Conservation (phyloP, 202 grass and related monocot genomes). For the Bolboschoenoplectus hybrid region DNA sequence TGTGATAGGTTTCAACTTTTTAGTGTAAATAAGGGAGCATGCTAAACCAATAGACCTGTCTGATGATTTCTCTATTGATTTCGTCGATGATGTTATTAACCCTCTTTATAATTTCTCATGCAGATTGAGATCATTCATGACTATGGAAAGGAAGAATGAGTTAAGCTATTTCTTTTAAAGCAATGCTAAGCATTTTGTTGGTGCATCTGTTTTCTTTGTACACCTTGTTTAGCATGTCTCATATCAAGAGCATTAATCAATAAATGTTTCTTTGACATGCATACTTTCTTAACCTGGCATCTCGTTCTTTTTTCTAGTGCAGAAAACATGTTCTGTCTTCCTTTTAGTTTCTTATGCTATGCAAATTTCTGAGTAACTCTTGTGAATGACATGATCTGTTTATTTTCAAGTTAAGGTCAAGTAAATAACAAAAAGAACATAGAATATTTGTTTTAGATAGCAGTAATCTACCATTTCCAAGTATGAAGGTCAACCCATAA, state of each 20-base stretch:
- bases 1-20: neutral
- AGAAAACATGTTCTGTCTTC: constrained; percentile 19
- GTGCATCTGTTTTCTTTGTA: constrained; percentile 28
- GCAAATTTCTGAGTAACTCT: neutral
- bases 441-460: constrained; percentile 13
- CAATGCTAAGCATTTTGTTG: constrained; percentile 19
- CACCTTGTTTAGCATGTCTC: constrained; percentile 36
- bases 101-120: constrained; percentile 11
- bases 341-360: neutral
- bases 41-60: neutral
- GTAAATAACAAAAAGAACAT: constrained; percentile 11
- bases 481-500: neutral
- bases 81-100: constrained; percentile 11
- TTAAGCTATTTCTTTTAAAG: neutral
- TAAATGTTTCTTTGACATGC: constrained; percentile 33
- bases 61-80: neutral
- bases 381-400: constrained; percentile 4
- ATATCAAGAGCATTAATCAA: constrained; percentile 31
- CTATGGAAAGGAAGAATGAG: constrained; percentile 80
- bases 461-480: neutral
- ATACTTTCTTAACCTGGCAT: constrained; percentile 28
- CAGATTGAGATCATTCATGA: constrained; percentile 91
- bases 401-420: constrained; percentile 16
- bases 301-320: constrained; percentile 3
- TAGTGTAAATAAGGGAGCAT: neutral